phyloP scores from a whole-genome alignment of 352 stramenopile species.

The Globisporangium polare region DNA sequence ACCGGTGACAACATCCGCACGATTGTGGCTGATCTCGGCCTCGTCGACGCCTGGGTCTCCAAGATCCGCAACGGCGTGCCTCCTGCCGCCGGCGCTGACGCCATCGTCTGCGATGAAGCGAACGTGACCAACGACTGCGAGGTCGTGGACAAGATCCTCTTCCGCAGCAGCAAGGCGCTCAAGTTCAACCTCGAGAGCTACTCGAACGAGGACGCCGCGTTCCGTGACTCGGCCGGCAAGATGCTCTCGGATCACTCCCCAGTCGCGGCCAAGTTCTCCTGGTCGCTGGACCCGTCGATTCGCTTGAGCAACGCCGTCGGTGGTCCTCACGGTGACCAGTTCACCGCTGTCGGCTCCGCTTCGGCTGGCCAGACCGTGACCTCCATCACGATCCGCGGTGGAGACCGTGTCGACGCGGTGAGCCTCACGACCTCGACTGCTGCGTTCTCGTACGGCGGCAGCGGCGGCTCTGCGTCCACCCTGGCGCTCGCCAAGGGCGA shows the following conservation, averaged over 20 bases:
- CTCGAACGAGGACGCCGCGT: constrained; percentile 39
- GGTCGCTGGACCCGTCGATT: constrained; percentile 24
- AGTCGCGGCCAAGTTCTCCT: constrained; percentile 40
- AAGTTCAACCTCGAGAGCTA: constrained; percentile 36
- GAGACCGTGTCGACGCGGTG: constrained; percentile 35
- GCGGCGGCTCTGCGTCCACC: constrained; percentile 28
- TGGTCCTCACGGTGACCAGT: constrained; percentile 35
- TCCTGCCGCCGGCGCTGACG: constrained; percentile 28
- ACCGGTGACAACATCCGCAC: constrained; percentile 33
- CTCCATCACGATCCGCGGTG: constrained; percentile 29
- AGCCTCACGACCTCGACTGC: constrained; percentile 22
- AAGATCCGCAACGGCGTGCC: constrained; percentile 29
- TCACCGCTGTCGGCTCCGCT: constrained; percentile 31
- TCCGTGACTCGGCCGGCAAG: constrained; percentile 28
- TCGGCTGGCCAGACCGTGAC: constrained; percentile 21
- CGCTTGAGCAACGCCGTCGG: constrained; percentile 32
- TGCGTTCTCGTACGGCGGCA: constrained; percentile 34
- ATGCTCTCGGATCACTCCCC: constrained; percentile 46
- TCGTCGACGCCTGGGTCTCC: constrained; percentile 48
- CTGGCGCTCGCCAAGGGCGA: constrained; percentile 34
- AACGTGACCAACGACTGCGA: constrained; percentile 42
- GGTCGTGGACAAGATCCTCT: constrained; percentile 63
- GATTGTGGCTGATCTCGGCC: constrained; percentile 21
- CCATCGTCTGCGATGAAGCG: constrained; percentile 31
- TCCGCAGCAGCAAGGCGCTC: constrained; percentile 44